Percentiles rank a stretch among this genome's conserved stretches.
Evolutionary conservation across 169 alveolate species (phyloP).

Genomic region (Eimeria necatrix): DNA sequence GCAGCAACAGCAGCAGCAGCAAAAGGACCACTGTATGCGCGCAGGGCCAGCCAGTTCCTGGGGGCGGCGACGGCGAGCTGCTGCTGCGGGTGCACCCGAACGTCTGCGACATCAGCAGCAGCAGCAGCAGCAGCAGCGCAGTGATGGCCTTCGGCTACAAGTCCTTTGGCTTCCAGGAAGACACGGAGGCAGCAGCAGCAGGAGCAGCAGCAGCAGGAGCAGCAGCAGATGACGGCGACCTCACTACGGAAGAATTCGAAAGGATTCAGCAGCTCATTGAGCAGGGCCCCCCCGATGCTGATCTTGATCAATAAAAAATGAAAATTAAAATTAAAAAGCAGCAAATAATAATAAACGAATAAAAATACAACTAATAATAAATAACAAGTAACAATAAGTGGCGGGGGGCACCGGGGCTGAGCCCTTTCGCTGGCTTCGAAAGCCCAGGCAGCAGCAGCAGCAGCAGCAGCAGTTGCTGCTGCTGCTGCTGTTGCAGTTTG

Average conservation of each 20-base stretch:
- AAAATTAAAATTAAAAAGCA: too few species aligned
- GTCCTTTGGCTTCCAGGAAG: not conserved
- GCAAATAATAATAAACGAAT: too few species aligned
- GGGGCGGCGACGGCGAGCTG: slow-evolving; percentile 46
- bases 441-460: too few species aligned
- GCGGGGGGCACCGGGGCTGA: too few species aligned
- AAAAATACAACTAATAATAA: too few species aligned
- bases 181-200: not conserved
- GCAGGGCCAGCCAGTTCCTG: slow-evolving; percentile 70
- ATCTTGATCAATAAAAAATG: too few species aligned
- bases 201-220: slow-evolving; percentile 3
- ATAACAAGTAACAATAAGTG: too few species aligned
- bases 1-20: too few species aligned
- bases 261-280: not conserved
- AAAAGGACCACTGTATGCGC: too few species aligned
- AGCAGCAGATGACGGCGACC: slow-evolving; percentile 16
- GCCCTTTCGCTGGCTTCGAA: too few species aligned
- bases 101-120: not conserved
- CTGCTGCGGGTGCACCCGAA: slow-evolving; percentile 78
- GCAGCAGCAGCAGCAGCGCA: not conserved
- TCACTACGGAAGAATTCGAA: slow-evolving; percentile 7
- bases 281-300: not conserved
- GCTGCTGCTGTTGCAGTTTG: too few species aligned
- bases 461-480: too few species aligned
- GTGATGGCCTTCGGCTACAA: not conserved